Percentiles rank a stretch among this genome's conserved stretches.
phyloP scores from a whole-genome alignment of 1,284 basidiomycete species.

The Ganoderma sinense region DNA sequence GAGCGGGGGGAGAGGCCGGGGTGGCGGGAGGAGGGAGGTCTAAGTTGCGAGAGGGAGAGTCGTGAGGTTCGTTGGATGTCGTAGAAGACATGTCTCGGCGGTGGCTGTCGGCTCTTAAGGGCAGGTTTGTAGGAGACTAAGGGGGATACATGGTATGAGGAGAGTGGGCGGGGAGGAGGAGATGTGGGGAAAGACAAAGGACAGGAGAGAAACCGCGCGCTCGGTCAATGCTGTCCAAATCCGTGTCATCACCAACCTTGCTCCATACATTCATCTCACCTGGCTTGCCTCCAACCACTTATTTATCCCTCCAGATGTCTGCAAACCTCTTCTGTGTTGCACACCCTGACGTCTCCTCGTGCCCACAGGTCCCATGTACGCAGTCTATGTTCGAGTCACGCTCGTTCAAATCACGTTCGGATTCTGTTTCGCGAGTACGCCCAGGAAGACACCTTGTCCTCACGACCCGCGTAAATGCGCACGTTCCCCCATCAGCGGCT shows the following conservation, averaged over 20 bases:
- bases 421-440: too few species aligned
- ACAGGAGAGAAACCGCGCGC: slow-evolving; percentile 10
- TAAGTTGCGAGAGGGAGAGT: slow-evolving; percentile 11
- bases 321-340: not conserved
- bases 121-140: slow-evolving; percentile 11
- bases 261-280: not conserved
- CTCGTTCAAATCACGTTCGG: too few species aligned
- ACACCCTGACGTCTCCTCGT: not conserved
- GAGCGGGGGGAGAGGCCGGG: slow-evolving; percentile 25
- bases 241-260: slow-evolving; percentile 7
- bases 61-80: slow-evolving; percentile 28
- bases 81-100: slow-evolving; percentile 28
- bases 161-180: slow-evolving; percentile 10
- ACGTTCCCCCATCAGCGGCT: too few species aligned
- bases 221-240: slow-evolving; percentile 29
- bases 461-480: too few species aligned
- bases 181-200: slow-evolving; percentile 21
- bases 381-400: too few species aligned
- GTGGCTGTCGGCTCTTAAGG: slow-evolving; percentile 3
- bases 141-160: slow-evolving; percentile 24
- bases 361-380: not conserved
- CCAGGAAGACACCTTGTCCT: too few species aligned
- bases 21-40: slow-evolving; percentile 20
- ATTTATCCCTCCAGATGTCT: not conserved
- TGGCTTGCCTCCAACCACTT: not conserved